These are phyloP conservation scores for Pugionium cornutum DNA, from an alignment of 345 rosid species.

Conservation along the genomic window DNA sequence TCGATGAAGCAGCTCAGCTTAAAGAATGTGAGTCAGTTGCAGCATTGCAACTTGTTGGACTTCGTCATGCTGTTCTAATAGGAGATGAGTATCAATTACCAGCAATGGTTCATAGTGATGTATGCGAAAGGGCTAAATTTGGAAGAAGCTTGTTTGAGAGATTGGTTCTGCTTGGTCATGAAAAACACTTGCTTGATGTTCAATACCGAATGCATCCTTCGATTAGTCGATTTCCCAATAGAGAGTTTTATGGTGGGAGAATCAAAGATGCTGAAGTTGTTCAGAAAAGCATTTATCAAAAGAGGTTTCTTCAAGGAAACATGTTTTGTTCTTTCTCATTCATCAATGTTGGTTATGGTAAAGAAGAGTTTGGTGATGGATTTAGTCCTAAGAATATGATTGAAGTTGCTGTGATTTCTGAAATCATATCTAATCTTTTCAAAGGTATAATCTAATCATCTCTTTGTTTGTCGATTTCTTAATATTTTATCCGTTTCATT, in stretches of 20 bases:
- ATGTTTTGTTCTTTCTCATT: conserved; percentile 50
- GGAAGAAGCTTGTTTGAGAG: conserved; percentile 78
- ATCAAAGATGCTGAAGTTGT: conserved; percentile 48
- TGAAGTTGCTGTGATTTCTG: conserved; percentile 41
- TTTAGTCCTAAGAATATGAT: conserved; percentile 38
- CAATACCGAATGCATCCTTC: conserved; percentile 79
- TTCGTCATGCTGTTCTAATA: conserved; percentile 46
- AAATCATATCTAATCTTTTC: conserved; percentile 35
- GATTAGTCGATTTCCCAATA: conserved; percentile 57
- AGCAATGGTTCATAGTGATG: conserved; percentile 47
- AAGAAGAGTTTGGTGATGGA: conserved; percentile 33
- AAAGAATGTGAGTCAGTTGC: conserved; percentile 56
- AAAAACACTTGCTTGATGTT: conserved; percentile 51
- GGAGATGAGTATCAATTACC: conserved; percentile 54
- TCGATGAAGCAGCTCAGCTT: conserved; percentile 58
- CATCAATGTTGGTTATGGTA: conserved; percentile 39
- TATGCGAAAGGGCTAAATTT: conserved; percentile 40
- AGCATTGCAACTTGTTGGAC: conserved; percentile 46
- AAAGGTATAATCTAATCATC: conserved; percentile 28
- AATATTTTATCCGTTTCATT: too few relatives aligned
- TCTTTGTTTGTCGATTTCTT: too few relatives aligned
- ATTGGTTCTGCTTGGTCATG: conserved; percentile 47
- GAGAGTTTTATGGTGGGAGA: conserved; percentile 43
- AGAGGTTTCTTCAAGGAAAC: conserved; percentile 34
- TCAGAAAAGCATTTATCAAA: conserved; percentile 29